A percentile compares a stretch with the other conserved stretches of the same genome.
Conservation (phyloP, 441 rosid species). For the Pelargonium cotyledonis region DNA sequence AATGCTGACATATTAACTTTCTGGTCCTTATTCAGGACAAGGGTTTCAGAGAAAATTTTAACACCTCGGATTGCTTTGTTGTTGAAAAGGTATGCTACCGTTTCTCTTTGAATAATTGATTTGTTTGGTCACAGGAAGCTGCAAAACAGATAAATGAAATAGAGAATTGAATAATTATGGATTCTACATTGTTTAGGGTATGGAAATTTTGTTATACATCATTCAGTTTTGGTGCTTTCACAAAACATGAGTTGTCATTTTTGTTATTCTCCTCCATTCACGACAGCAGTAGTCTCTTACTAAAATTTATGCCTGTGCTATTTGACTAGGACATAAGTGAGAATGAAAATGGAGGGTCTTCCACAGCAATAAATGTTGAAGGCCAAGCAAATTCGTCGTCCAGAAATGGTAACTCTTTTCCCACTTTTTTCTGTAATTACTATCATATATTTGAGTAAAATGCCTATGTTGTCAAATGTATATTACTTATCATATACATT, state of each 20-base stretch:
- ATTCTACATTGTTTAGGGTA: neutral
- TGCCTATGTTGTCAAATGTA: no score
- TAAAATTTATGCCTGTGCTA: neutral
- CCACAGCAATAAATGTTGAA: constrained; percentile 29
- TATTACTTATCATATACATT: neutral
- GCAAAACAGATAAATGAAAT: neutral
- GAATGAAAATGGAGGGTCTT: constrained; percentile 35
- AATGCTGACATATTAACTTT: neutral
- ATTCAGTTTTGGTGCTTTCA: neutral
- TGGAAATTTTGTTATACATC: neutral
- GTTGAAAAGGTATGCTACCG: constrained; percentile 35
- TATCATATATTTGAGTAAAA: neutral
- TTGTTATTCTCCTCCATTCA: no score
- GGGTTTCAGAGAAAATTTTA: constrained; percentile 51
- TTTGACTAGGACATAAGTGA: constrained; percentile 39
- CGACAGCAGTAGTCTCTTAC: no score
- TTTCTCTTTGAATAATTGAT: neutral
- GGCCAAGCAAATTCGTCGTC: constrained; percentile 43
- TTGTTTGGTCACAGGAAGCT: neutral
- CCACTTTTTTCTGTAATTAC: neutral
- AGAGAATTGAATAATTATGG: neutral
- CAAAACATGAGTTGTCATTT: neutral
- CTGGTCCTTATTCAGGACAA: constrained; percentile 41
- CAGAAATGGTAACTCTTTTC: constrained; percentile 42
- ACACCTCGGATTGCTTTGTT: constrained; percentile 30